Conservation (phyloP, 306 rosid species). For the Castanospermum australe region DNA sequence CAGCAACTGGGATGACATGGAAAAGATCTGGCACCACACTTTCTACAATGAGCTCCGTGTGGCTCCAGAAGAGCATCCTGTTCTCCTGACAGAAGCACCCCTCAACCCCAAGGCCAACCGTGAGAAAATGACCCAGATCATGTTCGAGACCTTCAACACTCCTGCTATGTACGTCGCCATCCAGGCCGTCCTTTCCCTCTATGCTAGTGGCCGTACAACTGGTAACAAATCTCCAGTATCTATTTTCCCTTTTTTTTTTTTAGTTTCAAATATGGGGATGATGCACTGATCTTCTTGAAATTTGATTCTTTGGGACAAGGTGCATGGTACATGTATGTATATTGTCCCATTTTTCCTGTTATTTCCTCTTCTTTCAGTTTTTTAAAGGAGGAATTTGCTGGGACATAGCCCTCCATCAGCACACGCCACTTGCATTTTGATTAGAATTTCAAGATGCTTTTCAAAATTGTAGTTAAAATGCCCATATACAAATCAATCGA, state of each 20-base stretch:
- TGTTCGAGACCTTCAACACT: conserved; percentile 62
- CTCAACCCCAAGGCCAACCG: conserved; percentile 81
- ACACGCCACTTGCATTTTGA: not conserved
- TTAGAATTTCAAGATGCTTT: too few relatives aligned
- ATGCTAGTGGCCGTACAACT: conserved; percentile 91
- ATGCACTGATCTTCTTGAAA: not conserved
- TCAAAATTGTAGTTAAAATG: too few relatives aligned
- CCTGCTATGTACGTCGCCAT: conserved; percentile 88
- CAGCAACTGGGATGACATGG: conserved; percentile 88
- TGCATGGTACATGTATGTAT: not conserved
- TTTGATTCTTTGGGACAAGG: not conserved
- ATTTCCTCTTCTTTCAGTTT: not conserved
- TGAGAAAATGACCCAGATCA: conserved; percentile 55
- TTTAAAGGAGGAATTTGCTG: not conserved
- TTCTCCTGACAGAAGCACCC: conserved; percentile 78
- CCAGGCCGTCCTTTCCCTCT: conserved; percentile 80
- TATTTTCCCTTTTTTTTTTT: not conserved
- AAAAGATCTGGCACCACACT: conserved; percentile 62
- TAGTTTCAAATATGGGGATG: not conserved
- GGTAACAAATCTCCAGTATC: conserved; percentile 42
- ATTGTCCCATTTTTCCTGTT: not conserved
- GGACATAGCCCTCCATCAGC: not conserved
- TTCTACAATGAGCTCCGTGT: conserved; percentile 62
- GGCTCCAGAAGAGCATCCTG: conserved; percentile 65
- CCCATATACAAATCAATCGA: too few relatives aligned